Evolutionary conservation across 495 filamentous ascomycete species (phyloP).

Genomic region (Aspergillus bertholletiae): DNA sequence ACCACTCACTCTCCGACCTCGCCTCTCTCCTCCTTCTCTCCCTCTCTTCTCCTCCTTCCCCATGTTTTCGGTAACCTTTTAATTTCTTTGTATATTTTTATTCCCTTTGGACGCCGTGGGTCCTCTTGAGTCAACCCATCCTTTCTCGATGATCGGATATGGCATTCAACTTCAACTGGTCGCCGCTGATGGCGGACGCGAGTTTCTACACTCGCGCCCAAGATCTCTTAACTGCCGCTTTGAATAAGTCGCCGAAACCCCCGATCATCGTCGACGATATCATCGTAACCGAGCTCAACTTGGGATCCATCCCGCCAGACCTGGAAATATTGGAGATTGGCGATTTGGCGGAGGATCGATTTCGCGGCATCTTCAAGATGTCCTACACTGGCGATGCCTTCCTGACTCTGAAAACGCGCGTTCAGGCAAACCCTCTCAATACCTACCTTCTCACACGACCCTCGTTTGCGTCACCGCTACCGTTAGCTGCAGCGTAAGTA

Average conservation of each 20-base stretch:
- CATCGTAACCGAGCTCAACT: constrained; percentile 94
- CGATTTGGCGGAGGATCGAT: constrained; percentile 93
- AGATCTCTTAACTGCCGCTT: constrained; percentile 87
- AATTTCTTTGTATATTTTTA: constrained; percentile 1
- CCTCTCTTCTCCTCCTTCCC: constrained; percentile 6
- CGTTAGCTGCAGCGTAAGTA: constrained; percentile 78
- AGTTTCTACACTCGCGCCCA: constrained; percentile 84
- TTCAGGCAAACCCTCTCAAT: constrained; percentile 96
- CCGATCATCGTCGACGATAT: constrained; percentile 99
- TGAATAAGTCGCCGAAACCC: constrained; percentile 98
- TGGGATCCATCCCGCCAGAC: constrained; percentile 87
- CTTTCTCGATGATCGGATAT: constrained; percentile 51
- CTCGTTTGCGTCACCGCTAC: constrained; percentile 85
- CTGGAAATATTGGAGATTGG: constrained; percentile 96
- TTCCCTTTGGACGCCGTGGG: constrained; percentile 1
- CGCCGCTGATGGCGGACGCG: constrained; percentile 92
- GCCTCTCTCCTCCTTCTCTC: background rate
- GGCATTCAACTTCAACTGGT: constrained; percentile 99
- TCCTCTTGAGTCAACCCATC: constrained; percentile 2
- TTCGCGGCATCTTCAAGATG: constrained; percentile 99
- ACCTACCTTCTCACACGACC: constrained; percentile 91
- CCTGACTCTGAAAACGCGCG: constrained; percentile 87
- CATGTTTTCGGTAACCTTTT: background rate
- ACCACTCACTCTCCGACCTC: background rate
- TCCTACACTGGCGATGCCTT: constrained; percentile 93